phyloP scores from a whole-genome alignment of 2,329 filamentous ascomycete species.

The Lojkania enalia region DNA sequence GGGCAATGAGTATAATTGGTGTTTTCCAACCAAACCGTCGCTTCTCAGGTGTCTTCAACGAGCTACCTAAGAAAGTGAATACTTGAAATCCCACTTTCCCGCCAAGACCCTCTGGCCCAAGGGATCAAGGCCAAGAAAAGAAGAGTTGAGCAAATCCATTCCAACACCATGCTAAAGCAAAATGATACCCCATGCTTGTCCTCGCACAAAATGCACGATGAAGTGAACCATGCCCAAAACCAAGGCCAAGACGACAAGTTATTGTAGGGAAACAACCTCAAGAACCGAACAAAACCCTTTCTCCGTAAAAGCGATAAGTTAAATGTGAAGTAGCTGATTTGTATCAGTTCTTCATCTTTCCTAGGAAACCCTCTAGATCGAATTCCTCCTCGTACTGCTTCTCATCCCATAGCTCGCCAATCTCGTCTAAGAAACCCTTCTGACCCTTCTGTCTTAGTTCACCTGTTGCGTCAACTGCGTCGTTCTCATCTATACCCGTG shows the following conservation, averaged over 20 bases:
- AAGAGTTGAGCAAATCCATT: constrained; percentile 1
- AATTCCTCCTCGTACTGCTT: constrained; percentile 98
- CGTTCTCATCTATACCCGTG: constrained; percentile 80
- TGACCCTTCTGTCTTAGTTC: constrained; percentile 93
- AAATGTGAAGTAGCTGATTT: background rate
- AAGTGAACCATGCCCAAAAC: background rate
- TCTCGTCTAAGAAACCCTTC: constrained; percentile 92
- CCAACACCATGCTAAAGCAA: constrained; percentile 25
- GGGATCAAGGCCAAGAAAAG: too few species aligned
- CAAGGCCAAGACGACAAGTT: too few species aligned
- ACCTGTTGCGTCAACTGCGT: constrained; percentile 77
- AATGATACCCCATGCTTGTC: background rate
- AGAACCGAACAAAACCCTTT: background rate
- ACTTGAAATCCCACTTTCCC: too few species aligned
- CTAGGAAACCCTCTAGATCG: constrained; percentile 91
- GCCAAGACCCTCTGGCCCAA: too few species aligned
- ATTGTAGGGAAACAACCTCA: too few species aligned
- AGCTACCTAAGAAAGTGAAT: too few species aligned
- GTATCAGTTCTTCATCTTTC: constrained; percentile 71
- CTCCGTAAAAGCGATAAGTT: background rate
- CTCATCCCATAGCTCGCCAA: constrained; percentile 97
- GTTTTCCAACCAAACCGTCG: too few species aligned
- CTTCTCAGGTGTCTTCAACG: too few species aligned
- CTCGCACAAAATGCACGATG: background rate
- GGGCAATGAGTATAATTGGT: too few species aligned